A percentile compares a stretch with the other conserved stretches of the same genome.
Evolutionary conservation across 257 asterid species (phyloP).

Genomic region (Solanum chilense): DNA sequence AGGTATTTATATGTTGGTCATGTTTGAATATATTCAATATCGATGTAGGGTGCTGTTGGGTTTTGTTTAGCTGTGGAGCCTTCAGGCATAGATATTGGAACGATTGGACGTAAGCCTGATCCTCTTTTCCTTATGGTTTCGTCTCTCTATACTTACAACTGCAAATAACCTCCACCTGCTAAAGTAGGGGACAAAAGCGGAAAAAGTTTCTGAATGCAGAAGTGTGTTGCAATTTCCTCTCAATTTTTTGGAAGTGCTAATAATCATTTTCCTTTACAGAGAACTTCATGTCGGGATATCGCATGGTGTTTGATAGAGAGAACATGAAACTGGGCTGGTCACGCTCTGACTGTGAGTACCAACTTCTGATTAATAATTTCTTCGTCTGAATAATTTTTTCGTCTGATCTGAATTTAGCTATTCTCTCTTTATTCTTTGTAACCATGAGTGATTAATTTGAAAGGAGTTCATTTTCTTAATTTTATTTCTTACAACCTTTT

Average conservation of each 20-base stretch:
- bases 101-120: conserved; percentile 73
- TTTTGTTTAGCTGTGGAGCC: conserved; percentile 78
- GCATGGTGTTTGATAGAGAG: conserved; percentile 74
- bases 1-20: background rate
- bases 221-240: background rate
- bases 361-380: background rate
- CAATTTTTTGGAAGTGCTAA: background rate
- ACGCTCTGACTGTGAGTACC: conserved; percentile 63
- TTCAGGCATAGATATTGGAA: conserved; percentile 42
- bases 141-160: background rate
- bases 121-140: background rate
- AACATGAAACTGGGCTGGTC: conserved; percentile 71
- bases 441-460: background rate
- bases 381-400: background rate
- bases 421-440: background rate
- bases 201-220: background rate
- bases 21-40: conserved; percentile 6
- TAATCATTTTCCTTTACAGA: conserved; percentile 36
- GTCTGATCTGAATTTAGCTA: background rate
- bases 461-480: background rate
- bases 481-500: background rate
- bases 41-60: conserved; percentile 76
- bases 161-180: background rate
- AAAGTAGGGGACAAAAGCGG: background rate
- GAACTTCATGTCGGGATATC: conserved; percentile 80